Evolutionary conservation across 495 filamentous ascomycete genomes (phyloP).

Genomic region (Chaetomium fimeti): DNA sequence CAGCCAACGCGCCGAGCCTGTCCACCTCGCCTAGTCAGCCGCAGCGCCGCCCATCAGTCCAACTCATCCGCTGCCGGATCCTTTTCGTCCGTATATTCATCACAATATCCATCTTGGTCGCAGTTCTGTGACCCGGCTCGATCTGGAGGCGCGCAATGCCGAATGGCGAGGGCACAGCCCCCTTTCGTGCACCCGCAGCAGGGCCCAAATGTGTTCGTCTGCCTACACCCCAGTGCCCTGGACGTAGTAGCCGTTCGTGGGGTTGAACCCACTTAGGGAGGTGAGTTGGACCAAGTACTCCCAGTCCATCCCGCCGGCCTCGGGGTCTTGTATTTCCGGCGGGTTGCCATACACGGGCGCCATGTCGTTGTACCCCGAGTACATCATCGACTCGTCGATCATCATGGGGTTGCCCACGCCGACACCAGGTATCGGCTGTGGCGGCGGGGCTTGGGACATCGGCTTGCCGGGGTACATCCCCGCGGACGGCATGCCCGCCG

Average conservation of each 20-base stretch:
- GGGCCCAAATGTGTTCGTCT: not conserved
- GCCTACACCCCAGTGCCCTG: slow-evolving; percentile 15
- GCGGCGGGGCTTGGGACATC: slow-evolving; percentile 10
- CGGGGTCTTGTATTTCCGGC: slow-evolving; percentile 38
- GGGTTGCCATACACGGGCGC: slow-evolving; percentile 24
- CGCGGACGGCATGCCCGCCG: not conserved
- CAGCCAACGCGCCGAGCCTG: no score
- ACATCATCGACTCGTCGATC: slow-evolving; percentile 36
- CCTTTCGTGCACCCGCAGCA: not conserved
- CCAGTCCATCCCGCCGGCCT: slow-evolving; percentile 48
- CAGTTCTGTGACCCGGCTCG: no score
- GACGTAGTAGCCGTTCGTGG: slow-evolving; percentile 16
- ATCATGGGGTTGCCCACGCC: slow-evolving; percentile 15
- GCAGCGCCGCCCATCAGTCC: no score
- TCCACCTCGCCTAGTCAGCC: no score
- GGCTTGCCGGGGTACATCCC: slow-evolving; percentile 26
- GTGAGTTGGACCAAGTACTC: slow-evolving; percentile 44
- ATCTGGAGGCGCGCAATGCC: no score
- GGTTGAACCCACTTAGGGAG: slow-evolving; percentile 38
- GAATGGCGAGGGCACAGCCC: no score
- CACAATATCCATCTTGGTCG: no score
- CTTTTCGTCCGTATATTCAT: no score
- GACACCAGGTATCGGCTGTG: slow-evolving; percentile 24
- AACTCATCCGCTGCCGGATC: no score
- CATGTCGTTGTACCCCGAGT: slow-evolving; percentile 27